Base-by-base conservation (phyloP, 306 rosid genomes). In the Hippophae tibetana region DNA sequence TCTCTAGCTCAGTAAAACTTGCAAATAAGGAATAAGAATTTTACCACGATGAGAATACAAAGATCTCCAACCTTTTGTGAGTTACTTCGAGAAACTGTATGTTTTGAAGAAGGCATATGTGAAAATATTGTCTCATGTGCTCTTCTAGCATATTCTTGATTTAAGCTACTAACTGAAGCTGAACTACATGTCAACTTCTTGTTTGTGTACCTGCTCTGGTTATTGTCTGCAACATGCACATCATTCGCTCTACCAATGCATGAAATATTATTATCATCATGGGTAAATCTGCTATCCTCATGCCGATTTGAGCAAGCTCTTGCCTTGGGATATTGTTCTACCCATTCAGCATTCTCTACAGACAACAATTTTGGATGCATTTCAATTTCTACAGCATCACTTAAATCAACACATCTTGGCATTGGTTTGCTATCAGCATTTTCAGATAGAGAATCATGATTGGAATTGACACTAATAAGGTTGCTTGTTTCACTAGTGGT, bases 371-470 rank as follows among this genome's bases (percentile, higher is more conserved):
- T 59, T 59, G 73, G 61, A 65, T 27, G 62, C 65, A 62, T 61
- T 57, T 60, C 61, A 46, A 31, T 47, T 52, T 67, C 72, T 48
- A 55, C 60, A 62, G 69, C 68, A 62, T 55, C 66, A 42, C 64
- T 42, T 10, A 47, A 26, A 50, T 57, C 42, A 56, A 67, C 67
- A 31, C 72, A 64, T 63, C 80, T 75, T 54, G 72, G 26, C 42
- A 68, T 64, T 14, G 72, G 73, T 63, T 64, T 79, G 38, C 38
- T 31, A 69, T 87, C 84, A 38, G 84, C 90, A 79, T 82, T 84
- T 74, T 81, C 93, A 41, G 85, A 81, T 51, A 73, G 52, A 62
- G 86, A 80, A 76, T 81, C 89, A 12, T 74, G 89, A 69, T 78
- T 64, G 25, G 87, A 81, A 73, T 64, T 81, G 43, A 72, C 76